These are phyloP conservation scores for Tuber aestivum DNA, from an alignment of 495 filamentous ascomycete species.

Conservation along the genomic window DNA sequence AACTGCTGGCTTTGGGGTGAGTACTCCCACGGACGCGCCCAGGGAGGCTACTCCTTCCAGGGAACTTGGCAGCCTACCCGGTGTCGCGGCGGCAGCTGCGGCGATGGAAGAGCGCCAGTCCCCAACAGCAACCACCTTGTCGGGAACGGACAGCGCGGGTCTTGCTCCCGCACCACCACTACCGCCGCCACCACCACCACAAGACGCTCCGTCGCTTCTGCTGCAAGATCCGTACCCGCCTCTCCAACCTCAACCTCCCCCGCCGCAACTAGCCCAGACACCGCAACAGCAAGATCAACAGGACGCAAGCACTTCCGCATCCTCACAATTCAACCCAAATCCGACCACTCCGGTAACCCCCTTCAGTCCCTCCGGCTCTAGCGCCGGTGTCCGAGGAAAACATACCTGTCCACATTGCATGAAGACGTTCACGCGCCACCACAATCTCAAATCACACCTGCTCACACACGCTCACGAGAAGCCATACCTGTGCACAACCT, in stretches of 20 bases:
- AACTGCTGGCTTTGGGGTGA: constrained; percentile 28
- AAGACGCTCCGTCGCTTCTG: constrained; percentile 28
- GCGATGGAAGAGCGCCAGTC: constrained; percentile 31
- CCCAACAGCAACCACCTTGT: not conserved
- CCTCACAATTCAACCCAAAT: constrained; percentile 26
- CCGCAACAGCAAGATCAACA: constrained; percentile 10
- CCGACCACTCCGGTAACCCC: constrained; percentile 40
- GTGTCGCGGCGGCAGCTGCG: constrained; percentile 39
- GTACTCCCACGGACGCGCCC: constrained; percentile 22
- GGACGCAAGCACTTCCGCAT: constrained; percentile 27
- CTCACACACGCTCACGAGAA: constrained; percentile 99
- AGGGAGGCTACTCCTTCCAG: constrained; percentile 27
- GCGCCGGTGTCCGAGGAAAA: constrained; percentile 48
- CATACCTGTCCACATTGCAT: constrained; percentile 95
- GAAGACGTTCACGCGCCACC: constrained; percentile 93
- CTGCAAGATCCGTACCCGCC: constrained; percentile 28
- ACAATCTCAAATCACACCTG: constrained; percentile 98
- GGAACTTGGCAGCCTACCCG: constrained; percentile 28
- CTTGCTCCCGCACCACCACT: constrained; percentile 18
- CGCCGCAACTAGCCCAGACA: constrained; percentile 8
- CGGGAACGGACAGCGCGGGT: constrained; percentile 21
- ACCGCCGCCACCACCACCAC: not conserved
- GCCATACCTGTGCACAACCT: constrained; percentile 84
- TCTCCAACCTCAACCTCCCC: constrained; percentile 32
- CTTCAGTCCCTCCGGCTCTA: constrained; percentile 33